Base-by-base conservation (phyloP, 164 flowering plant genomes). In the Litsea cubeba region DNA sequence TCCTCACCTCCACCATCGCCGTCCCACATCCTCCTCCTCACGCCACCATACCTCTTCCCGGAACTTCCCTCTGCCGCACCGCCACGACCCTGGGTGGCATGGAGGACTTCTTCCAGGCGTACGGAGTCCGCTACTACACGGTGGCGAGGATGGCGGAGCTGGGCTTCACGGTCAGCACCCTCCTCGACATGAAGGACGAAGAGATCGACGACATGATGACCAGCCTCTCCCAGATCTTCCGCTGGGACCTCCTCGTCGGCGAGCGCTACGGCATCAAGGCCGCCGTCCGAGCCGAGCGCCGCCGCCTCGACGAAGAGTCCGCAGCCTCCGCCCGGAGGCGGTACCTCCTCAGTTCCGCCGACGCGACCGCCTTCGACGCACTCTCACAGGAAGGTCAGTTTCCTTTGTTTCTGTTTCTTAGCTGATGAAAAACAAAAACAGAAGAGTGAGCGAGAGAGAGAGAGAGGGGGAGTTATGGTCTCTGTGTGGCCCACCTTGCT, bases 141-240 rank as follows among this genome's bases (percentile, higher is more conserved):
- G 90, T 90, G 5, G 92, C 92, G 15, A 94, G 88, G 83, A 90
- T 96, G 69, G 95, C 90, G 17, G 99, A 94, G 87, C 80, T 96
- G 26, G 99, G 99, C 20, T 92, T 96, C 82, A 96, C 99, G 0
- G 94, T 83, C 62, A 96, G 81, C 79, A 94, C 99, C 0, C 89
- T 94, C 0, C 20, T 94, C 78, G 87, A 89, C 78, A 96, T 96
- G 99, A 91, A 77, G 70, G 99, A 96, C 57, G 95, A 87, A 28
- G 98, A 96, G 88, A 84, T 96, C 6, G 99, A 94, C 65, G 97
- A 92, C 25, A 94, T 96, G 97, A 94, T 94, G 95, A 85, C 79
- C 79, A 91, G 90, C 77, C 80, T 96, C 68, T 83, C 84, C 12
- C 97, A 94, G 49, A 85, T 96, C 20, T 94, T 89, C 82, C 78